Conservation (phyloP, 2,329 filamentous ascomycete genomes). For the Aspergillus sp. region DNA sequence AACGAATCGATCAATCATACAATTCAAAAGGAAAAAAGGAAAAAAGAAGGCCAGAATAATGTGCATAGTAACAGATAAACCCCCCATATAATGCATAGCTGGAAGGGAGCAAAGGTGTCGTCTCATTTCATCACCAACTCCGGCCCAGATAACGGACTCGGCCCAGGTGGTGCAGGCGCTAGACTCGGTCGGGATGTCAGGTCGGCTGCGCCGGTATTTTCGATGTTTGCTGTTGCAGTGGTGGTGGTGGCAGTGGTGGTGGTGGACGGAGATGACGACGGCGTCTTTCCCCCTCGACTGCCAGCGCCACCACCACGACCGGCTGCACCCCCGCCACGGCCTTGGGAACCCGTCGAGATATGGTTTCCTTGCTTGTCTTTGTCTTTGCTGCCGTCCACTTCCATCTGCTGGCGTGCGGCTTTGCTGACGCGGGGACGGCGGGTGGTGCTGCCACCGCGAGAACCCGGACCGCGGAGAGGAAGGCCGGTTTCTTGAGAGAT, state of each 20-base stretch:
- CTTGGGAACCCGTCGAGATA: conserved; percentile 16
- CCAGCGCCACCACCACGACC: conserved; percentile 19
- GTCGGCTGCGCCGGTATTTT: conserved; percentile 12
- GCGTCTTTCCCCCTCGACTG: conserved; percentile 21
- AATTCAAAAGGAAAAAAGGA: too few relatives aligned
- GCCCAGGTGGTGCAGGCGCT: conserved; percentile 13
- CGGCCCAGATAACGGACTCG: conserved; percentile 17
- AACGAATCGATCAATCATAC: too few relatives aligned
- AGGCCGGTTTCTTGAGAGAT: conserved; percentile 85
- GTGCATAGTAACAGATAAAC: too few relatives aligned
- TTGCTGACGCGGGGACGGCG: conserved; percentile 82
- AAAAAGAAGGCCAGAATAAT: too few relatives aligned
- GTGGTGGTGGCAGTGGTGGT: conserved; percentile 1
- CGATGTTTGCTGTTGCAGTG: neutral
- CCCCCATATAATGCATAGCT: too few relatives aligned
- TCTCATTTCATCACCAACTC: conserved; percentile 23
- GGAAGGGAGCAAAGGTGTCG: too few relatives aligned
- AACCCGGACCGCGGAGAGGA: conserved; percentile 60
- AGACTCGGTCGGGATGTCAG: conserved; percentile 19
- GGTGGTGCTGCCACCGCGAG: conserved; percentile 63
- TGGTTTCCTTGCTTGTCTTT: conserved; percentile 64
- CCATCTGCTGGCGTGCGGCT: conserved; percentile 69
- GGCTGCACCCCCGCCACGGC: conserved; percentile 20
- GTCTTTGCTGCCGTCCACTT: conserved; percentile 48
- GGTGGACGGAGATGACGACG: conserved; percentile 12